Base-by-base conservation (phyloP, 257 asterid genomes). In the Nicotiana tomentosiformis region DNA sequence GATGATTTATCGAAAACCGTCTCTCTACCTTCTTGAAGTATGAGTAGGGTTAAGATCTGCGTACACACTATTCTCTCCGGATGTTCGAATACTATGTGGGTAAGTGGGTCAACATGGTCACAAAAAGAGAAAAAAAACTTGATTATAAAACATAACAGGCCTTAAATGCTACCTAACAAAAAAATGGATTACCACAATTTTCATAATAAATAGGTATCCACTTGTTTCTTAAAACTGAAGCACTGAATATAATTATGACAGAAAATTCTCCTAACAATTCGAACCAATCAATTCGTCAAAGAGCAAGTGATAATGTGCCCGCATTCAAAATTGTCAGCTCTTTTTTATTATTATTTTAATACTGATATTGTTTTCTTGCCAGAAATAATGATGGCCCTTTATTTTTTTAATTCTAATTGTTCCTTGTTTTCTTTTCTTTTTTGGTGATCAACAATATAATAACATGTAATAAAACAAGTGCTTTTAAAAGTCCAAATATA, bases 231-330 rank as follows among this genome's bases (percentile, higher is more conserved):
- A 49, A 67, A 15, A 74, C 80, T 74, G n/a, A 51, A 74, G 80
- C 64, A 74, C 51, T 51, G 8, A 74, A 74, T 17, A 49, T 51
- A 74, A 74, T 74, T 74, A 74, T 74, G 80, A 74, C 64, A 51
- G 3, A 72, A 46, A 72, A 74, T 49, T 74, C 62, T 74, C 80
- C 80, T 8, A 74, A 49, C 64, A 49, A 74, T 26, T 29, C 1
- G 5, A 26, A 26, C 64, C 46, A 74, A 74, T 74, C 64, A 74
- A 49, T 14, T 74, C 29, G 64, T 74, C 62, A 51, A 74, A 51
- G 16, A 51, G 16, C 64, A 49, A 74, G n/a, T n/a, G 8, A 74
- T 74, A 15, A 74, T 74, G 12, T 26, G 43, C 43, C 3, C 67
- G 1, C 26, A 15, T 39, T 74, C 80, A 74, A 74, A 23, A 26